Percentiles rank a stretch among this genome's conserved stretches.
Evolutionary conservation across 179 eudicot species (phyloP).

Genomic region (Patellifolia procumbens): DNA sequence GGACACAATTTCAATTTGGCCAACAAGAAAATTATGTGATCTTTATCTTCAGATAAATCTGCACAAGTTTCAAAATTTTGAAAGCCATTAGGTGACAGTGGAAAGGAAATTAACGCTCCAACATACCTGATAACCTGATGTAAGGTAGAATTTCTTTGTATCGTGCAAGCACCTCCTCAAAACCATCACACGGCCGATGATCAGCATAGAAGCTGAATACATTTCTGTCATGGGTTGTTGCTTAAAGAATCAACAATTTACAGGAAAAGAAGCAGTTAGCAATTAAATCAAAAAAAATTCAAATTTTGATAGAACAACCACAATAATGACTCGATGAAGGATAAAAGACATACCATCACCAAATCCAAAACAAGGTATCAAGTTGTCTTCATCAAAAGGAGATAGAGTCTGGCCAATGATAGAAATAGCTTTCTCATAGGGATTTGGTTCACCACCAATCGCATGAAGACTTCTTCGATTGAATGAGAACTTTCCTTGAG

Average conservation of each 20-base stretch:
- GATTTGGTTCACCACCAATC: conserved; percentile 56
- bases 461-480: conserved; percentile 82
- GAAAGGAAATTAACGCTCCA: not conserved
- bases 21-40: not conserved
- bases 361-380: conserved; percentile 91
- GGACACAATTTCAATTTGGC: not conserved
- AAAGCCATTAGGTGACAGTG: not conserved
- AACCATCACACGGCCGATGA: conserved; percentile 67
- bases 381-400: conserved; percentile 86
- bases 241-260: conserved; percentile 30
- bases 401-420: conserved; percentile 77
- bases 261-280: not conserved
- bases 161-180: conserved; percentile 83
- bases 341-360: conserved; percentile 77
- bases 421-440: conserved; percentile 89
- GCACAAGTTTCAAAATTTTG: not conserved
- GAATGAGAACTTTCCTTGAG: conserved; percentile 67
- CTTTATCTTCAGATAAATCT: not conserved
- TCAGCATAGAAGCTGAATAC: conserved; percentile 82
- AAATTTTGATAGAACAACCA: not conserved
- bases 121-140: conserved; percentile 65
- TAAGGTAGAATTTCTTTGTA: conserved; percentile 67
- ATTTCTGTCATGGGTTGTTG: conserved; percentile 61
- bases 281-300: not conserved
- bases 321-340: conserved; percentile 1